Evolutionary conservation across 768 basidiomycete species (phyloP).

Genomic region (Hortiboletus campestris): DNA sequence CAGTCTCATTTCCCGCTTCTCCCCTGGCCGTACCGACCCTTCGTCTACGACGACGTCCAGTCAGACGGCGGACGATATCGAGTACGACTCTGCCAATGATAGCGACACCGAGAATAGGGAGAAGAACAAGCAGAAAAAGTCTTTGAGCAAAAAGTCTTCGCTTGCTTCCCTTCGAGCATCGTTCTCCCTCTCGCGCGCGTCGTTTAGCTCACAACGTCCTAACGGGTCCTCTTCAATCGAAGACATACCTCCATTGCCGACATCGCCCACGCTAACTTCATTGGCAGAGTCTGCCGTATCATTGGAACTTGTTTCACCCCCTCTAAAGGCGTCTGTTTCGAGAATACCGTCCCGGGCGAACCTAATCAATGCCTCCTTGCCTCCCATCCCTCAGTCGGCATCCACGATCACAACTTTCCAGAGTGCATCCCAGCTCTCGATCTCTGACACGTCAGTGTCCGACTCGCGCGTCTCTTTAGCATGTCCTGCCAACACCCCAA

Average conservation of each 20-base stretch:
- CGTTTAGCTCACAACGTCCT: constrained; percentile 29
- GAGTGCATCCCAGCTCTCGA: constrained; percentile 22
- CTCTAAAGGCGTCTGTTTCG: constrained; percentile 15
- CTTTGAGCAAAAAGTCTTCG: constrained; percentile 29
- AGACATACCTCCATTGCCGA: constrained; percentile 29
- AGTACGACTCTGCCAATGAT: constrained; percentile 24
- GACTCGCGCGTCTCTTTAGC: constrained; percentile 21
- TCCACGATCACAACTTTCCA: constrained; percentile 26
- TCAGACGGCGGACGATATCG: constrained; percentile 4
- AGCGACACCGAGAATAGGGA: constrained; percentile 20
- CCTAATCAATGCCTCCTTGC: constrained; percentile 7
- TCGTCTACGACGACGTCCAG: constrained; percentile 5
- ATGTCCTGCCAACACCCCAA: constrained; percentile 1
- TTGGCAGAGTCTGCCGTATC: background rate
- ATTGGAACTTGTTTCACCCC: background rate
- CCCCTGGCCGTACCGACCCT: constrained; percentile 27
- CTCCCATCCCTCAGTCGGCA: constrained; percentile 32
- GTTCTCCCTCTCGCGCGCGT: constrained; percentile 30
- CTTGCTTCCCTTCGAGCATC: constrained; percentile 31
- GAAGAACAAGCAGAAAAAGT: constrained; percentile 15
- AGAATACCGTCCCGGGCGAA: constrained; percentile 24
- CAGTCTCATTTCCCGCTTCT: constrained; percentile 31
- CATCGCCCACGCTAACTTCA: constrained; percentile 20
- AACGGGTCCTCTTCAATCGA: constrained; percentile 14
- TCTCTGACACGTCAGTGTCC: constrained; percentile 15